Evolutionary conservation across 257 asterid species (phyloP), one percentile per base, ranked within the genome.

Genomic region (Solanum okadae): DNA sequence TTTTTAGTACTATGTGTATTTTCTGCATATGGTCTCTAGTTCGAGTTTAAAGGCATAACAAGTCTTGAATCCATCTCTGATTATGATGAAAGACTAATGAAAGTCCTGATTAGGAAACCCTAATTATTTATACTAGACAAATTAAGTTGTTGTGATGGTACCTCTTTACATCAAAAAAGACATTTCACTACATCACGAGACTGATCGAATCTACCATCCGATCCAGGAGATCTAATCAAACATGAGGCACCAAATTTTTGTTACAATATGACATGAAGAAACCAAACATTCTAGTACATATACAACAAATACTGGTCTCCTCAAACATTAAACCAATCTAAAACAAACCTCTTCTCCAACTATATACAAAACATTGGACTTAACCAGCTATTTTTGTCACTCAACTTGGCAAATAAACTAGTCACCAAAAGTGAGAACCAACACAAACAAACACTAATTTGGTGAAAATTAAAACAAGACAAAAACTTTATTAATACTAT

Each of bases 61-160:
- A 29, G 0, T 71, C 78, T 3, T 31, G 12, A 1, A 71, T 71
- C 1, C 2, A 3, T 35, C 4, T 72, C 44, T 4, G 6, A 61
- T 61, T 23, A 56, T 20, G 65, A 0, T 0, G 5, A 59, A 20
- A 7, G 25, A 56, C 25, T 1, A 56, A 56, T 0, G 0, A 8
- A 56, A 59, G 10, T 20, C 25, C 67, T 56, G 4, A 18, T 56
- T 18, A 70, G n/a, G 8, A 5, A 15, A 2, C 42, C 42, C 71
- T 23, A 63, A 22, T 31, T 9, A 5, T 31, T 71, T 31, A 8
- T 20, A 20, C 14, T 18, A 71, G 7, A 72, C 14, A 18, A 34
- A 34, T 34, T 72, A 22, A 33, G 8, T 16, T 18, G 0, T 0
- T 7, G 13, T 73, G 18, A 34, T 0, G 10, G 2, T 20, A 34